phyloP scores from a whole-genome alignment of 495 filamentous ascomycete genomes.

The Neurospora hispaniola region DNA sequence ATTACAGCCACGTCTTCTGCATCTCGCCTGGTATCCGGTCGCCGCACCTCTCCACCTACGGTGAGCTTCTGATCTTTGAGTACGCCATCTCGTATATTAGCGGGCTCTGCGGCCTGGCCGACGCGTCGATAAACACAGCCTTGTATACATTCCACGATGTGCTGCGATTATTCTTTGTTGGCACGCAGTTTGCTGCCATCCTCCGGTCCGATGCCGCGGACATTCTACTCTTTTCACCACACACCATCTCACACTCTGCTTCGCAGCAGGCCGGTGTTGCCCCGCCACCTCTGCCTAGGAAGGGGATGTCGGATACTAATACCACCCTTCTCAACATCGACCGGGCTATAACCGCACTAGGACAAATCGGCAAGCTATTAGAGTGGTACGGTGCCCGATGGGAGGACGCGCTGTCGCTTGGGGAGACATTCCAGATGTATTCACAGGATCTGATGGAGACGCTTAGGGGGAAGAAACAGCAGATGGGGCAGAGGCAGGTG shows the following conservation, averaged over 20 bases:
- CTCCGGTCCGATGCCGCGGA: constrained; percentile 44
- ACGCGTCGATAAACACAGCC: constrained; percentile 36
- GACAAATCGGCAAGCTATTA: constrained; percentile 32
- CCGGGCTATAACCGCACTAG: constrained; percentile 34
- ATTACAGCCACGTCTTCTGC: constrained; percentile 77
- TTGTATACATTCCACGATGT: constrained; percentile 67
- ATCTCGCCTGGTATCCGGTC: constrained; percentile 61
- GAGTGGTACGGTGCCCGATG: constrained; percentile 40
- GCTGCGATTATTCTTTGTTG: constrained; percentile 60
- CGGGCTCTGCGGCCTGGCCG: constrained; percentile 44
- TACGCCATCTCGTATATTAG: constrained; percentile 64
- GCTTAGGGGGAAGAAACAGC: constrained; percentile 17
- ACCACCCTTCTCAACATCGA: constrained; percentile 30
- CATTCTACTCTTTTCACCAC: constrained; percentile 26
- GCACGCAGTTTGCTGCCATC: constrained; percentile 57
- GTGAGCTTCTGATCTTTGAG: constrained; percentile 68
- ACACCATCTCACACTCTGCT: constrained; percentile 17
- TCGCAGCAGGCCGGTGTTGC: constrained; percentile 15
- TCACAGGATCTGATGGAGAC: constrained; percentile 25
- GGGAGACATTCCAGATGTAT: constrained; percentile 32
- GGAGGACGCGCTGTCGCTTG: constrained; percentile 34
- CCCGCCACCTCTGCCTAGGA: constrained; percentile 26
- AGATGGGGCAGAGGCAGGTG: constrained; percentile 4
- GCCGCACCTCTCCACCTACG: constrained; percentile 54
- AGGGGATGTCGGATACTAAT: constrained; percentile 15